Evolutionary conservation across 83 land plant species (phyloP).

Genomic region (Thuja plicata): DNA sequence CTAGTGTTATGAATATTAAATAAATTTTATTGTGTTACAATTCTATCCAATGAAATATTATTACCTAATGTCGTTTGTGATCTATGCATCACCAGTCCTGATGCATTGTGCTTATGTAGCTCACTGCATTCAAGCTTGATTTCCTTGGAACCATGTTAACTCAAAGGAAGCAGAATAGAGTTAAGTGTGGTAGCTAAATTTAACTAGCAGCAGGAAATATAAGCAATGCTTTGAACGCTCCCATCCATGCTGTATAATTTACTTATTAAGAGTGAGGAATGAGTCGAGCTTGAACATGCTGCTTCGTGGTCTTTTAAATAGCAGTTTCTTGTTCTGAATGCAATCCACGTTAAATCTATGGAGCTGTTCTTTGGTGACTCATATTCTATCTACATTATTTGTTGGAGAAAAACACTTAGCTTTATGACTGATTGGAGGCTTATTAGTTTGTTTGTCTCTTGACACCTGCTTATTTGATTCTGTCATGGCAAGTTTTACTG

Average conservation of each 20-base stretch:
- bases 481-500: background rate
- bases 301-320: background rate
- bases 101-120: background rate
- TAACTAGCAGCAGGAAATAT: background rate
- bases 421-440: slow-evolving; percentile 10
- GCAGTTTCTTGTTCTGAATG: background rate
- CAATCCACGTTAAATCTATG: background rate
- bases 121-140: background rate
- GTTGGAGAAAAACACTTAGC: background rate
- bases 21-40: background rate
- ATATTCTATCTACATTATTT: background rate
- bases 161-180: background rate
- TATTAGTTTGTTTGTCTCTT: background rate
- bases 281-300: background rate
- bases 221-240: background rate
- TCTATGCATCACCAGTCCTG: background rate
- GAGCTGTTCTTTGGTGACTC: background rate
- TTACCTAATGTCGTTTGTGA: background rate
- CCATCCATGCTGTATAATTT: background rate
- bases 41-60: background rate
- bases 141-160: background rate
- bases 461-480: background rate
- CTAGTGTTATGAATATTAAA: background rate
- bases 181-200: background rate
- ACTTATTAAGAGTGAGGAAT: background rate